phyloP scores from a whole-genome alignment of 2,329 filamentous ascomycete genomes.

The Colletotrichum filicis region DNA sequence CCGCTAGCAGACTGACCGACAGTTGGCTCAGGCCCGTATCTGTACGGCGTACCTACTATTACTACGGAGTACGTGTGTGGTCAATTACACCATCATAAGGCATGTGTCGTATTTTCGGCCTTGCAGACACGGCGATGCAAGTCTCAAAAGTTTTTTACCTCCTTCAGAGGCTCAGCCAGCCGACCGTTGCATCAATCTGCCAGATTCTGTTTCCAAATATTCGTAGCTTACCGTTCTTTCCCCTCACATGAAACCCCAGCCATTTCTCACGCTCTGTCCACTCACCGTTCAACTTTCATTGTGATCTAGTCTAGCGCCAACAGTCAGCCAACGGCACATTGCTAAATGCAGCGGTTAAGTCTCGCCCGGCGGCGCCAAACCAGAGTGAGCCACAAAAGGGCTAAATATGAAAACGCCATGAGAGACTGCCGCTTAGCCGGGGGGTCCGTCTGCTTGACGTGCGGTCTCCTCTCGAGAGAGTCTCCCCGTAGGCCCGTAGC shows the following conservation, averaged over 20 bases:
- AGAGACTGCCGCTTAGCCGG: conserved; percentile 21
- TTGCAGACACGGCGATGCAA: not conserved
- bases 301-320: not conserved
- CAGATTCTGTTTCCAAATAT: not conserved
- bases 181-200: not conserved
- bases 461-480: conserved; percentile 7
- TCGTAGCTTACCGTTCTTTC: not conserved
- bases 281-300: not conserved
- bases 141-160: not conserved
- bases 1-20: not conserved
- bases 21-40: not conserved
- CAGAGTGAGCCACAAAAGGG: not conserved
- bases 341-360: not conserved
- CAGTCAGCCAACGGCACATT: not conserved
- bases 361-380: conserved; percentile 6
- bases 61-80: not conserved
- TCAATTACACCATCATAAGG: not conserved
- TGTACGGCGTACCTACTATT: not conserved
- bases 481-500: conserved; percentile 13
- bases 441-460: conserved; percentile 19
- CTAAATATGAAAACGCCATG: conserved; percentile 8
- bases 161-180: not conserved
- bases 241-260: not conserved
- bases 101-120: not conserved
- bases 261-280: not conserved